These are phyloP conservation scores for Nothophaeocryptopus gaeumannii DNA, from an alignment of 2,329 filamentous ascomycete species.

Conservation along the genomic window DNA sequence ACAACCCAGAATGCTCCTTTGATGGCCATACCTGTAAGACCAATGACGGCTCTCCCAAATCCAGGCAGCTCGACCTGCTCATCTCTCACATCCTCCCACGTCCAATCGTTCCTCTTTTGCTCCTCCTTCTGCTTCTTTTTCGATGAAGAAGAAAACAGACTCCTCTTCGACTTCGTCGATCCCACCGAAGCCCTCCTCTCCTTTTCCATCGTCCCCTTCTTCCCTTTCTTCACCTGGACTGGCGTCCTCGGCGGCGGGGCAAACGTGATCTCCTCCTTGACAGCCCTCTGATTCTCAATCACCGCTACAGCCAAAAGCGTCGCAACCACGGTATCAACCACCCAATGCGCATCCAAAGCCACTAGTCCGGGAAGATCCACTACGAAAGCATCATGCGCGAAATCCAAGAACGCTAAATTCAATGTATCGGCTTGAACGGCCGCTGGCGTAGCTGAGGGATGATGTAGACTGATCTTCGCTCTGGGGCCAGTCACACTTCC, in stretches of 20 bases:
- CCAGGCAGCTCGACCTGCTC: conserved; percentile 39
- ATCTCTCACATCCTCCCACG: conserved; percentile 27
- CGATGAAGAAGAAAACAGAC: conserved; percentile 6
- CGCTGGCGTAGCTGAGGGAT: conserved; percentile 39
- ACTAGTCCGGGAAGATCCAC: conserved; percentile 46
- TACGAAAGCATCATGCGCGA: conserved; percentile 40
- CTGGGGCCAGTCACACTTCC: conserved; percentile 15
- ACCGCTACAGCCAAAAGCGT: conserved; percentile 46
- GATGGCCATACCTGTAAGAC: conserved; percentile 41
- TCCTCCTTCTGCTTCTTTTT: conserved; percentile 18
- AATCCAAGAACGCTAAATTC: conserved; percentile 46
- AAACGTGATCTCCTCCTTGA: conserved; percentile 29
- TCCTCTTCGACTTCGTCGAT: conserved; percentile 12
- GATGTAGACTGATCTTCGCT: conserved; percentile 37
- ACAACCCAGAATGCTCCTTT: conserved; percentile 44
- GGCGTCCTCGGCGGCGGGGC: conserved; percentile 31
- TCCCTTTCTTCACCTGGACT: conserved; percentile 7
- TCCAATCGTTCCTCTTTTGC: conserved; percentile 15
- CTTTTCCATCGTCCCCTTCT: conserved; percentile 25
- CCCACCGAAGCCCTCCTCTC: conserved; percentile 7
- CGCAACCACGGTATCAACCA: conserved; percentile 45
- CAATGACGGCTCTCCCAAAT: conserved; percentile 40
- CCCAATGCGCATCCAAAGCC: conserved; percentile 44
- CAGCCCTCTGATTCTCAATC: conserved; percentile 41
- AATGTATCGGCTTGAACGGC: conserved; percentile 40